Percentiles rank a stretch among this genome's conserved stretches.
Evolutionary conservation across 1,284 basidiomycete genomes (phyloP).

Genomic region (Ganoderma multipileum): DNA sequence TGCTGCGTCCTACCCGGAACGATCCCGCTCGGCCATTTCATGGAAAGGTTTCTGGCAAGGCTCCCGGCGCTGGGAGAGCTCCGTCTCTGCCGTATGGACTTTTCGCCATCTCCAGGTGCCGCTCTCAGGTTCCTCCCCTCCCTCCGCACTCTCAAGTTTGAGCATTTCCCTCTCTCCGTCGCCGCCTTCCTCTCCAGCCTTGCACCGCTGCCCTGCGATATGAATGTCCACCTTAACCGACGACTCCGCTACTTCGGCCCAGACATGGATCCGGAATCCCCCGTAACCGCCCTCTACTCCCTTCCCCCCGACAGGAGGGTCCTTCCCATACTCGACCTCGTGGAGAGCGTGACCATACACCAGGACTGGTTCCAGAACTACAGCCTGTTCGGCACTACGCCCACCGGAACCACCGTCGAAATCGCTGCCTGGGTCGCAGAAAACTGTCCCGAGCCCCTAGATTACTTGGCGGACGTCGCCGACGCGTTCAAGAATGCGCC

Average conservation of each 20-base stretch:
- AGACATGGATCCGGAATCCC: not conserved
- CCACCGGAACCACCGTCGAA: not conserved
- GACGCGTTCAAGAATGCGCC: not conserved
- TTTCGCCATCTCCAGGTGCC: not conserved
- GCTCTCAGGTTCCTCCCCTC: not conserved
- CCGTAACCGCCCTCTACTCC: not conserved
- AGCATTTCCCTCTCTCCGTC: not conserved
- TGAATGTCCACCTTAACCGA: not conserved
- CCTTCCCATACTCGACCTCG: not conserved
- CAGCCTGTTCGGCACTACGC: conserved; percentile 5
- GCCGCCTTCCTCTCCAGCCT: not conserved
- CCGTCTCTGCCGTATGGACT: not conserved
- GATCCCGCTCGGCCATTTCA: not conserved
- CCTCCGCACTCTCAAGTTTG: not conserved
- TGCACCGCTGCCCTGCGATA: not conserved
- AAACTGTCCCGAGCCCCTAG: not conserved
- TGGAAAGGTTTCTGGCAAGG: not conserved
- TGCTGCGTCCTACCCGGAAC: not conserved
- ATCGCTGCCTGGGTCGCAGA: not conserved
- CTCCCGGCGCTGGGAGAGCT: not conserved
- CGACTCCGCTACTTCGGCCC: not conserved
- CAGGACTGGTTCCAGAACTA: not conserved
- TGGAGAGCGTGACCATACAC: not conserved
- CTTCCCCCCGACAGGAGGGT: not conserved
- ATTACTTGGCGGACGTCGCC: conserved; percentile 5